Base-by-base conservation (phyloP, 352 stramenopile genomes). In the Plasmopara halstedii region DNA sequence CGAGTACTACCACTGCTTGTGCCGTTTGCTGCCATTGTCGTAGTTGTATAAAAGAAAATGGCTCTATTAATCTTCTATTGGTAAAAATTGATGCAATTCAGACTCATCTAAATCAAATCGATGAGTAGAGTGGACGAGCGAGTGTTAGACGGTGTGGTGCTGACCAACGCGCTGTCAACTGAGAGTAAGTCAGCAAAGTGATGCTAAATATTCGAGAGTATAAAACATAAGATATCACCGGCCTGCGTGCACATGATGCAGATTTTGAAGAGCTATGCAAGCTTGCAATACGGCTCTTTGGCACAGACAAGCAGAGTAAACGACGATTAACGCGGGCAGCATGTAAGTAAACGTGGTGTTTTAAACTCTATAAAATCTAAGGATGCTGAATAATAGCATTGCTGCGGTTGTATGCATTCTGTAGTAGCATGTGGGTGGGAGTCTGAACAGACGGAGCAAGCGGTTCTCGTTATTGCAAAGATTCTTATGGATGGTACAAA, bases 401-500 rank as follows among this genome's bases (percentile, higher is more conserved):
- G n/a, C n/a, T n/a, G n/a, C n/a, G n/a, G n/a, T n/a, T n/a, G n/a
- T n/a, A 7, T 47, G n/a, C 14, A 7, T 6, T 37, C 1, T 40
- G 22, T 34, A 90, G 79, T 72, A 42, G 53, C 63, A 4, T 73
- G 62, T 9, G 79, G 79, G 32, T 88, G 77, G 76, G 65, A 69
- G n/a, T 21, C 50, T 6, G 50, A 77, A 23, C 51, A 74, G 46
- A 64, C 79, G 29, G 79, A 90, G 26, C 51, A 67, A 4, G 58
- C 62, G 0, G 73, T 88, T 18, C 56, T 84, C 2, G 73, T 71
- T 5, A 36, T 90, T 13, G 71, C 72, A n/a, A 84, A 86, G 58
- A 71, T 87, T 37, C 53, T 90, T 35, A 85, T 86, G 64, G 79
- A 90, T 13, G 58, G 61, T 6, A 63, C 72, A 27, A 87, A 85